These are phyloP conservation scores for Penicillium egyptiacum DNA, from an alignment of 495 filamentous ascomycete genomes.

Conservation along the genomic window DNA sequence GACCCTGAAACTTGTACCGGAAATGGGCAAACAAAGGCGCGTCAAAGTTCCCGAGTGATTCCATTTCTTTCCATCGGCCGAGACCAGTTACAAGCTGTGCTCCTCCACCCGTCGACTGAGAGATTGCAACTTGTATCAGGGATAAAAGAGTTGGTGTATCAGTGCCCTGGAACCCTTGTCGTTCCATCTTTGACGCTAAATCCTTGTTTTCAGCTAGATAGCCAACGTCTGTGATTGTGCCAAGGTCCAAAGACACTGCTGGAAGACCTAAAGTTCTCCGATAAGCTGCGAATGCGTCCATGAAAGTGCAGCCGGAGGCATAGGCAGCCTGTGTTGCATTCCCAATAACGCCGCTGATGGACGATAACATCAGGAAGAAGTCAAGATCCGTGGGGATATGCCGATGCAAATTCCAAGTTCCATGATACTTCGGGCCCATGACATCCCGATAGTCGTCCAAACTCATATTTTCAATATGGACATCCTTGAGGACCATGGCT, in stretches of 20 bases:
- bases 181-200: conserved; percentile 24
- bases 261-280: conserved; percentile 23
- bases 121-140: conserved; percentile 25
- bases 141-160: conserved; percentile 22
- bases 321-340: conserved; percentile 53
- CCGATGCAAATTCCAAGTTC: conserved; percentile 32
- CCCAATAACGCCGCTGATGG: conserved; percentile 32
- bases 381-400: conserved; percentile 29
- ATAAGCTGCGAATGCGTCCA: conserved; percentile 39
- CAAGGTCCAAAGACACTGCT: conserved; percentile 54
- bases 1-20: conserved; percentile 13
- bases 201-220: conserved; percentile 47
- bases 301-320: conserved; percentile 46
- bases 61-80: conserved; percentile 26
- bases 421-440: conserved; percentile 38
- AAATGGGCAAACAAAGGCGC: conserved; percentile 30
- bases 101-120: not conserved
- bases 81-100: conserved; percentile 32
- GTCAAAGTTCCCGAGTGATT: conserved; percentile 29
- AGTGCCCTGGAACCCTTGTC: conserved; percentile 31
- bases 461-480: conserved; percentile 31
- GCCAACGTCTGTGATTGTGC: conserved; percentile 55
- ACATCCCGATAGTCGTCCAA: conserved; percentile 23
- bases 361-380: conserved; percentile 54
- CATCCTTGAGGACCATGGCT: conserved; percentile 40